Evolutionary conservation across 2,329 filamentous ascomycete genomes (phyloP), one percentile per base, ranked within the genome.

Genomic region (Massarina eburnea): DNA sequence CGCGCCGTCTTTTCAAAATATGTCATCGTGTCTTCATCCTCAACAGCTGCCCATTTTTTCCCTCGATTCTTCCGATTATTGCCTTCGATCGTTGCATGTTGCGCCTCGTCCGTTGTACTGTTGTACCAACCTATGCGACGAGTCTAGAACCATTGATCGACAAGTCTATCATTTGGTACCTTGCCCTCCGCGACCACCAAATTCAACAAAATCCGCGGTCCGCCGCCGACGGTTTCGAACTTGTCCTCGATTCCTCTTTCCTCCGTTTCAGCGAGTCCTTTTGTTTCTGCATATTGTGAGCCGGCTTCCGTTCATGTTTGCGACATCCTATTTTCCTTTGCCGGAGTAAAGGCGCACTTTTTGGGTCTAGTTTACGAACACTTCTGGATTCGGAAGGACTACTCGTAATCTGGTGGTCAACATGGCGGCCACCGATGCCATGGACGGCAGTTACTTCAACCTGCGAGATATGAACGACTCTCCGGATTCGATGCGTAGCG

Each of bases 401-500:
- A 62, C 62, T 56, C 47, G 57, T 26, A 54, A 64, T 30, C 27
- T 5, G 21, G 39, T 34, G 29, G 51, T 27, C 41, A 38, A 8
- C 18, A 56, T 20, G 54, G 45, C 37, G 24, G 7, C 18, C 18
- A 27, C 17, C 32, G 36, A 40, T 19, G 7, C 17, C 9, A 27
- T 21, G 36, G 55, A 58, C n/a, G 44, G 46, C 32, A 57, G 62
- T 3, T 70, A 70, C 49, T 71, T 70, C 48, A 53, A 51, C 39
- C 43, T 63, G 46, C 27, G 6, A 30, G 27, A 55, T 35, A 50
- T 58, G 30, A 37, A 15, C 14, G 41, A 52, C 19, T 60, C 62
- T n/a, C 60, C 65, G 7, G 54, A 51, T 37, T 68, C 64, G 14
- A 58, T 61, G 46, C 61, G 52, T 38, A 67, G 67, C 58, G 49